These are phyloP conservation scores for Hydnum rufescens DNA, from an alignment of 768 basidiomycete species.

Conservation along the genomic window DNA sequence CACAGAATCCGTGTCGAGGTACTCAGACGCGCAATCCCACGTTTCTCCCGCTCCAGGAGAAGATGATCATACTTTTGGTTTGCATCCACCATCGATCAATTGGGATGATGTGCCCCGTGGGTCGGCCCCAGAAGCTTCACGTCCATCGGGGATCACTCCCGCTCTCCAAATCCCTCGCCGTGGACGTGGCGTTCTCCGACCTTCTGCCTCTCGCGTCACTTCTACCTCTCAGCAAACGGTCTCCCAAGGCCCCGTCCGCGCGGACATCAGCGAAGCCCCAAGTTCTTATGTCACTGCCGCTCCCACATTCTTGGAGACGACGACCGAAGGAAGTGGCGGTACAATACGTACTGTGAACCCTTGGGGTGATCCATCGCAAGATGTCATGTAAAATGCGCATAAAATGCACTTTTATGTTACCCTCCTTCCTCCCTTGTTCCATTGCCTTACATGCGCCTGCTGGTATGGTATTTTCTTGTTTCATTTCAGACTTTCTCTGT, in stretches of 20 bases:
- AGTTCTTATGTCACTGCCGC: slow-evolving; percentile 2
- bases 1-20: no score
- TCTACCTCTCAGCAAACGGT: background rate
- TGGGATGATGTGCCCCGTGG: slow-evolving; percentile 1
- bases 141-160: background rate
- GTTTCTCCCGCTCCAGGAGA: background rate
- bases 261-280: slow-evolving; percentile 3
- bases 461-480: background rate
- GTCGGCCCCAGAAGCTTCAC: background rate
- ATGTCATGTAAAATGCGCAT: background rate
- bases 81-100: background rate
- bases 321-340: background rate
- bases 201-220: background rate
- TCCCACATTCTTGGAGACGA: background rate
- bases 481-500: background rate
- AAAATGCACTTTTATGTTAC: no score
- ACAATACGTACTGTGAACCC: background rate
- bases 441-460: background rate
- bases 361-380: background rate
- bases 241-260: background rate
- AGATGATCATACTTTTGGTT: background rate
- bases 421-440: background rate
- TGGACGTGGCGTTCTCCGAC: background rate
- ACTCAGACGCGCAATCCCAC: background rate
- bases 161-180: background rate